A percentile compares a stretch with the other conserved stretches of the same genome.
These are phyloP conservation scores for Selaginella moellendorffii DNA, from an alignment of 75 land plant genomes.

Conservation along the genomic window DNA sequence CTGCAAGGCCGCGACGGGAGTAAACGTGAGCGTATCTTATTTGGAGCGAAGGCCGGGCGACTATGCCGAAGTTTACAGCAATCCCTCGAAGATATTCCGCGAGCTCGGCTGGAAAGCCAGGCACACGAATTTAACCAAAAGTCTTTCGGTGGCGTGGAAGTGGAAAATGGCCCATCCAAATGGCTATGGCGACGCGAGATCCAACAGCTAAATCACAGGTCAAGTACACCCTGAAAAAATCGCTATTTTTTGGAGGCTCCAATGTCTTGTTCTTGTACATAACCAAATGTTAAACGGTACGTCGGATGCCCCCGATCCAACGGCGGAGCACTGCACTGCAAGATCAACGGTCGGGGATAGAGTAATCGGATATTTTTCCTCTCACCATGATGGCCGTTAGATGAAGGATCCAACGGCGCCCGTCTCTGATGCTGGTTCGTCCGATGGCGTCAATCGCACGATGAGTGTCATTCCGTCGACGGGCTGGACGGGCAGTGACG, in stretches of 20 bases:
- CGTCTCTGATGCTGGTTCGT: not conserved
- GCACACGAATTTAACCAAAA: constrained; percentile 45
- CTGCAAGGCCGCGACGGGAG: constrained; percentile 72
- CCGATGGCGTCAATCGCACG: not conserved
- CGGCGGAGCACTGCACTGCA: not conserved
- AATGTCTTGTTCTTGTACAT: not conserved
- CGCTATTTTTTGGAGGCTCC: not conserved
- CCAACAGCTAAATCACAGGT: not conserved
- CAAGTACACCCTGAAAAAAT: too few species aligned
- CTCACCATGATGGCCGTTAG: not conserved
- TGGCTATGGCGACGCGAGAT: constrained; percentile 32
- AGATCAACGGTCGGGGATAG: not conserved
- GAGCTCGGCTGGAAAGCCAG: constrained; percentile 79
- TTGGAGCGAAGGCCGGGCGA: constrained; percentile 72
- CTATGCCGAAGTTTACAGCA: constrained; percentile 87
- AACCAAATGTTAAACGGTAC: not conserved
- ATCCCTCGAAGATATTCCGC: constrained; percentile 54
- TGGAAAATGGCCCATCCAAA: constrained; percentile 60
- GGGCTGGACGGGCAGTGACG: not conserved
- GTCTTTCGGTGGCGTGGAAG: constrained; percentile 61
- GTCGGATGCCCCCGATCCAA: not conserved
- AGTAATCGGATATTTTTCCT: not conserved
- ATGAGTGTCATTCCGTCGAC: not conserved
- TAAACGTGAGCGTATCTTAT: constrained; percentile 48
- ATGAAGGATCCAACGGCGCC: not conserved